Conservation (phyloP, 371 early-diverging fungal species). For the Enterospora canceri region DNA sequence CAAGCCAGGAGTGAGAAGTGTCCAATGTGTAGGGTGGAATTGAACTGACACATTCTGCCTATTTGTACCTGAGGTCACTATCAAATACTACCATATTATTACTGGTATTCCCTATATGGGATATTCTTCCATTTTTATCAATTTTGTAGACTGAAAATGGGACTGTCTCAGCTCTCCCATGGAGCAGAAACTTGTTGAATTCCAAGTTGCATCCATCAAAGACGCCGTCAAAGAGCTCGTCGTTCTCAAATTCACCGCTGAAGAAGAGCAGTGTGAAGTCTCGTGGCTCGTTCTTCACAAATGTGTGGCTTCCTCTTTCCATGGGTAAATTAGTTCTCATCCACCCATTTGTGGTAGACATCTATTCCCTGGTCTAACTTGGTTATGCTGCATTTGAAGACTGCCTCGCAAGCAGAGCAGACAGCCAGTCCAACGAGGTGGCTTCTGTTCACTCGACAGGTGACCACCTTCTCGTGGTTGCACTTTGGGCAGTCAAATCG, state of each 20-base stretch:
- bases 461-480: slow-evolving; percentile 44
- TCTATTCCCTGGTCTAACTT: slow-evolving; percentile 45
- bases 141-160: slow-evolving; percentile 10
- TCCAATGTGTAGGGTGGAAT: slow-evolving; percentile 43
- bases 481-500: slow-evolving; percentile 50
- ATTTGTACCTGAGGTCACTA: slow-evolving; percentile 23
- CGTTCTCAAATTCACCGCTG: slow-evolving; percentile 30
- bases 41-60: not conserved
- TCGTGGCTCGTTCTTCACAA: not conserved
- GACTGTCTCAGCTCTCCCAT: slow-evolving; percentile 18
- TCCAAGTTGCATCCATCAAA: slow-evolving; percentile 14
- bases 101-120: too few species aligned
- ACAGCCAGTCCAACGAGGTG: not conserved
- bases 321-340: slow-evolving; percentile 7
- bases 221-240: slow-evolving; percentile 20
- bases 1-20: slow-evolving; percentile 33
- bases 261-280: slow-evolving; percentile 17
- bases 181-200: slow-evolving; percentile 19
- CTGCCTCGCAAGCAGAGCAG: slow-evolving; percentile 45
- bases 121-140: slow-evolving; percentile 5
- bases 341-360: slow-evolving; percentile 47
- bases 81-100: slow-evolving; percentile 17
- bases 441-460: slow-evolving; percentile 25
- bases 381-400: slow-evolving; percentile 27
- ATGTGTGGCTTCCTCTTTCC: not conserved